A percentile compares a stretch with the other conserved stretches of the same genome.
Conservation (phyloP, 192 early-diverging fungal genomes). For the Fimicolochytrium jonesii region DNA sequence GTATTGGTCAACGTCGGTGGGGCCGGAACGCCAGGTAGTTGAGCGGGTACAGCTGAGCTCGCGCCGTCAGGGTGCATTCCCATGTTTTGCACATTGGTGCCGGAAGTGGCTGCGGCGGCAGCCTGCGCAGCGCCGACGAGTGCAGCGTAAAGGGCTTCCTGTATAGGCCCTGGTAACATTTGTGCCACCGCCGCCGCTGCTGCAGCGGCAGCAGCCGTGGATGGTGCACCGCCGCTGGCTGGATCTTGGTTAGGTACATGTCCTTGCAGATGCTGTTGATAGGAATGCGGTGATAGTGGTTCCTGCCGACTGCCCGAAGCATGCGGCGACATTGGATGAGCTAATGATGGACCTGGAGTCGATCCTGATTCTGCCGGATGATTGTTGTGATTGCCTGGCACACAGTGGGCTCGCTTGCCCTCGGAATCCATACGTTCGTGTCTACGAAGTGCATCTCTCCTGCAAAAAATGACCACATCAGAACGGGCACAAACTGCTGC, state of each 20-base stretch:
- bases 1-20: no score
- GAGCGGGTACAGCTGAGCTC: no score
- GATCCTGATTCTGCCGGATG: no score
- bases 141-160: slow-evolving; percentile 19
- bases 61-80: no score
- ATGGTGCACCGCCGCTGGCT: background rate
- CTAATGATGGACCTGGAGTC: no score
- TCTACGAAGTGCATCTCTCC: slow-evolving; percentile 34
- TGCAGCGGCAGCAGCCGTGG: background rate
- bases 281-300: background rate
- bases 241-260: background rate
- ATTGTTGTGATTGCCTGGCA: background rate
- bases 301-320: background rate
- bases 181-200: background rate
- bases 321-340: no score
- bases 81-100: no score
- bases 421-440: slow-evolving; percentile 42
- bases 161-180: slow-evolving; percentile 1
- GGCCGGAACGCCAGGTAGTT: no score
- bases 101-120: background rate
- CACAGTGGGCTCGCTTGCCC: slow-evolving; percentile 42
- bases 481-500: background rate
- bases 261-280: background rate
- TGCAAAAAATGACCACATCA: background rate
- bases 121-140: slow-evolving; percentile 10